A percentile compares a stretch with the other conserved stretches of the same genome.
Evolutionary conservation across 225 moss, liverwort and hornwort species (phyloP).

Genomic region (Rhytidiadelphus loreus): DNA sequence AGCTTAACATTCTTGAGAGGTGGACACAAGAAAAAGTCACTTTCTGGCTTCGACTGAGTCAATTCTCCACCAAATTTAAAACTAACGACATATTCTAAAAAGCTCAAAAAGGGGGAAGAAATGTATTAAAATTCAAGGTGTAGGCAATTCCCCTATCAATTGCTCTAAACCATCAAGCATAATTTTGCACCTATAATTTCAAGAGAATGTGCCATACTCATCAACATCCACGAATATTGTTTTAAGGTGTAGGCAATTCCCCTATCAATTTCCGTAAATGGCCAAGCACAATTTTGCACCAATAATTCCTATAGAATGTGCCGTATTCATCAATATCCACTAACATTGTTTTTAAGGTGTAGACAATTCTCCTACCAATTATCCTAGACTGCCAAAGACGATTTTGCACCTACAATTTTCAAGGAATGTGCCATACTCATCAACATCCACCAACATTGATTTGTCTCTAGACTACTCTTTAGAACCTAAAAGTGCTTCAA

Average conservation of each 20-base stretch:
- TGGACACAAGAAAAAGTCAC: background rate
- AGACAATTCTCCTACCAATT: background rate
- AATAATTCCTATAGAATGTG: background rate
- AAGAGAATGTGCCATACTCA: background rate
- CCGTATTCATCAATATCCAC: background rate
- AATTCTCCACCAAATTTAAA: background rate
- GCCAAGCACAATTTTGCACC: background rate
- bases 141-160: background rate
- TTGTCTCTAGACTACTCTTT: background rate
- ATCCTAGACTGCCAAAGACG: fast-evolving
- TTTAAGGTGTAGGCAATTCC: background rate
- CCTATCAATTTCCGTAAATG: background rate
- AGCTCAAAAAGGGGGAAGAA: background rate
- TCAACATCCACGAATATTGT: background rate
- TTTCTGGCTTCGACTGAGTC: background rate
- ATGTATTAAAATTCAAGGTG: background rate
- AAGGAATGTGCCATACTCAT: background rate
- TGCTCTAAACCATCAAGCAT: background rate
- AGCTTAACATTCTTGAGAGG: background rate
- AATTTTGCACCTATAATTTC: background rate
- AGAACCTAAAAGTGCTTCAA: background rate
- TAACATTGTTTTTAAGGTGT: background rate
- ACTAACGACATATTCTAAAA: background rate
- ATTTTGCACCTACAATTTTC: background rate
- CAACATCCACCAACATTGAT: background rate